Percentiles rank a stretch among this genome's conserved stretches.
phyloP scores from a whole-genome alignment of 2,329 filamentous ascomycete genomes.

The Cryphonectria parasitica region DNA sequence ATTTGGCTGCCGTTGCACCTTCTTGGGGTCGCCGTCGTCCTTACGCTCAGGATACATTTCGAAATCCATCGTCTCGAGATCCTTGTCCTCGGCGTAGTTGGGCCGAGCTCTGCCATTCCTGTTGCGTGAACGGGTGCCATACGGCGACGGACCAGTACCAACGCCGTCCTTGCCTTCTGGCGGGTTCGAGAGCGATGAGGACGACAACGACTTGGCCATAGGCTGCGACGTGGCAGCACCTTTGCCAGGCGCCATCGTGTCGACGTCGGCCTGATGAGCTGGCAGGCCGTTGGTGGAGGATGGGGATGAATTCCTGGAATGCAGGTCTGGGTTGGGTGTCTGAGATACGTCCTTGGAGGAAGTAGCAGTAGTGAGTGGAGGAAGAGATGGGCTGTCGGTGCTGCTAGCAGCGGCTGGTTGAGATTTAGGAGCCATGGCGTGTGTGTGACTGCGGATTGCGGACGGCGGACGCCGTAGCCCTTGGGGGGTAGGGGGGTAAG shows the following conservation, averaged over 20 bases:
- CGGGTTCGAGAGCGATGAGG: conserved; percentile 49
- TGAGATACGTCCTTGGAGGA: conserved; percentile 36
- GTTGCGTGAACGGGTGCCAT: conserved; percentile 94
- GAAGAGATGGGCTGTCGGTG: conserved; percentile 34
- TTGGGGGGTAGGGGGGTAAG: neutral
- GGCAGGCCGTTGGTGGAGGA: conserved; percentile 36
- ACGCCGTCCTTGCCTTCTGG: conserved; percentile 52
- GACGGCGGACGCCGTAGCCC: conserved; percentile 18
- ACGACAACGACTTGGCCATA: conserved; percentile 54
- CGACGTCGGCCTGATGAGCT: conserved; percentile 39
- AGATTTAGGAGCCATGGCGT: conserved; percentile 45
- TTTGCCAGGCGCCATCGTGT: conserved; percentile 30
- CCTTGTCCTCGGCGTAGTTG: conserved; percentile 95
- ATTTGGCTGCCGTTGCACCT: conserved; percentile 46
- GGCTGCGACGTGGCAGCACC: conserved; percentile 42
- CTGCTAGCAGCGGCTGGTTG: conserved; percentile 34
- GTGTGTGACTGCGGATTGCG: conserved; percentile 13
- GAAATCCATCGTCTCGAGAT: conserved; percentile 83
- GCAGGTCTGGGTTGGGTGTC: conserved; percentile 34
- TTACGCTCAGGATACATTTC: conserved; percentile 66
- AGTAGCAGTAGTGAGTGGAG: conserved; percentile 34
- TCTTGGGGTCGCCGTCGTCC: conserved; percentile 58
- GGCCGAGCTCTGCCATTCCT: conserved; percentile 77
- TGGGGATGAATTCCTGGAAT: conserved; percentile 33
- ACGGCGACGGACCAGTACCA: conserved; percentile 65